These are phyloP conservation scores for Penicillium simplicissimum DNA, from an alignment of 495 filamentous ascomycete genomes.

Conservation along the genomic window DNA sequence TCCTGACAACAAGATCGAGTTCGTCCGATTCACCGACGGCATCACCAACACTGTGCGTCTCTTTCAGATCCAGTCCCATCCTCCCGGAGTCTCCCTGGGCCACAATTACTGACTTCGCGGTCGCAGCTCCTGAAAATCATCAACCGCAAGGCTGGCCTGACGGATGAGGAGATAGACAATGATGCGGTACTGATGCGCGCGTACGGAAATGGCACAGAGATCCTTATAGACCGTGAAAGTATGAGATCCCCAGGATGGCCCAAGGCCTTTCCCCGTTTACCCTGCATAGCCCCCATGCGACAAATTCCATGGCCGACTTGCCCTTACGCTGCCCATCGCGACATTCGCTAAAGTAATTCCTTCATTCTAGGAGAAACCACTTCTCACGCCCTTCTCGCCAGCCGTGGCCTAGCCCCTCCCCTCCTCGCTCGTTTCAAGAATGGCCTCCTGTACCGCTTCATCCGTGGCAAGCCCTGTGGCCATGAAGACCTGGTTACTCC, in stretches of 20 bases:
- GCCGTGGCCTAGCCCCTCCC: slow-evolving; percentile 76
- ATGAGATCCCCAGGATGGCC: slow-evolving; percentile 44
- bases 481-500: slow-evolving; percentile 74
- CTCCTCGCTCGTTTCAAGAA: slow-evolving; percentile 94
- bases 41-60: slow-evolving; percentile 89
- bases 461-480: slow-evolving; percentile 74
- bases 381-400: slow-evolving; percentile 74
- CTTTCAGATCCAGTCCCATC: neutral
- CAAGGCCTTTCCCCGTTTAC: neutral
- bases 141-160: slow-evolving; percentile 75
- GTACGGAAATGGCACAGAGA: slow-evolving; percentile 90
- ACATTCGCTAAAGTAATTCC: slow-evolving; percentile 41
- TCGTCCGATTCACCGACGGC: slow-evolving; percentile 91
- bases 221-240: slow-evolving; percentile 96
- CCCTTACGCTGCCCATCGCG: slow-evolving; percentile 32
- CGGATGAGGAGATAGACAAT: slow-evolving; percentile 74
- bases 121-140: slow-evolving; percentile 77
- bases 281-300: slow-evolving; percentile 11
- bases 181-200: slow-evolving; percentile 90
- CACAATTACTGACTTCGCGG: neutral
- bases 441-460: slow-evolving; percentile 91
- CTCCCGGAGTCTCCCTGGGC: neutral
- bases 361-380: slow-evolving; percentile 61
- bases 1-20: slow-evolving; percentile 74
- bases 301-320: neutral